Evolutionary conservation across 2,329 filamentous ascomycete genomes (phyloP).

Genomic region (Trichothecium sympodiale): DNA sequence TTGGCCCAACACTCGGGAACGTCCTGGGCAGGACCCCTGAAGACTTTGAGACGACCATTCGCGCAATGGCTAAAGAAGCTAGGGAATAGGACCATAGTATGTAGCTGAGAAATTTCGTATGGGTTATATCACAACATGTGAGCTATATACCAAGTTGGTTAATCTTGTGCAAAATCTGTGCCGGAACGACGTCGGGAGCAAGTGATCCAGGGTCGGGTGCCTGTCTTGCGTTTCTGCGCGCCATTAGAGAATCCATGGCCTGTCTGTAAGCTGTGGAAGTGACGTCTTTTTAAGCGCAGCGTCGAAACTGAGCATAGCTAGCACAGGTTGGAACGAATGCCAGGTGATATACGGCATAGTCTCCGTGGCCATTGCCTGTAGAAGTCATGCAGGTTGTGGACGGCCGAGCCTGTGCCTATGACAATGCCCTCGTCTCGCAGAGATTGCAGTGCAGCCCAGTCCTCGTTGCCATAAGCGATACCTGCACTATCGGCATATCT

Average conservation of each 20-base stretch:
- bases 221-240: constrained; percentile 1
- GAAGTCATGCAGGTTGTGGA: constrained; percentile 4
- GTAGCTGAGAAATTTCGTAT: no score
- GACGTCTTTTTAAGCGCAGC: constrained; percentile 2
- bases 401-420: constrained; percentile 4
- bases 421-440: constrained; percentile 3
- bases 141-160: no score
- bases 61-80: background rate
- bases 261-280: background rate
- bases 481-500: constrained; percentile 4
- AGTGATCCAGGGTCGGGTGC: constrained; percentile 3
- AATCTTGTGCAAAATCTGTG: no score
- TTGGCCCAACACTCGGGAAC: constrained; percentile 24
- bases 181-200: no score
- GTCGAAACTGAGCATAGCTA: constrained; percentile 4
- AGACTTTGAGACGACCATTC: constrained; percentile 23
- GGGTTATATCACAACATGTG: no score
- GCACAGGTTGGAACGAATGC: no score
- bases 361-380: background rate
- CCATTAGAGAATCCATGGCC: constrained; percentile 1
- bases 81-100: no score
- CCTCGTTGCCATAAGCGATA: constrained; percentile 3
- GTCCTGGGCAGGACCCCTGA: constrained; percentile 31
- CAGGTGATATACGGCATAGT: no score
- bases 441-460: constrained; percentile 2